Conservation (phyloP, 441 rosid species). For the Breynia disticha region DNA sequence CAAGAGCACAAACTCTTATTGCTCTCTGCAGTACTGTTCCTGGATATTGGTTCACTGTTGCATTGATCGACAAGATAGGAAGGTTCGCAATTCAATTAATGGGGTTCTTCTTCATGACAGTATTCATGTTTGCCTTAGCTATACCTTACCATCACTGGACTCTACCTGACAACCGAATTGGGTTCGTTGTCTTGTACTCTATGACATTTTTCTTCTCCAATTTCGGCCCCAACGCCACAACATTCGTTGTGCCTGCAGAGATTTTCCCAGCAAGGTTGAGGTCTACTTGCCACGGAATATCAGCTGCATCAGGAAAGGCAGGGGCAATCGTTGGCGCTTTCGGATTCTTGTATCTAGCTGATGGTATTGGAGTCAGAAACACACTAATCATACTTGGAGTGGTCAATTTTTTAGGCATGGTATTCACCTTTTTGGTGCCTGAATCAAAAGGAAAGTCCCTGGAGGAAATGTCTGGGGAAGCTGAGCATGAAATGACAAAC, state of each 20-base stretch:
- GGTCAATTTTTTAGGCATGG: conserved; percentile 36
- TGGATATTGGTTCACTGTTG: conserved; percentile 71
- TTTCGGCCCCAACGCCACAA: conserved; percentile 73
- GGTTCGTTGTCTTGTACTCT: conserved; percentile 50
- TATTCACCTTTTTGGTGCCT: conserved; percentile 57
- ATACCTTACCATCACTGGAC: conserved; percentile 70
- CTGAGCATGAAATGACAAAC: conserved; percentile 20
- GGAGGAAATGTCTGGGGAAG: conserved; percentile 60
- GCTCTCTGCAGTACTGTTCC: conserved; percentile 71
- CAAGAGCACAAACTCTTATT: conserved; percentile 60
- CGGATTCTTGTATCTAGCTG: conserved; percentile 53
- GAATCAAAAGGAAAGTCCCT: conserved; percentile 68
- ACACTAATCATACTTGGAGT: conserved; percentile 48
- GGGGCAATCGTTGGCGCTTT: conserved; percentile 73
- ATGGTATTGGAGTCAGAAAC: conserved; percentile 54
- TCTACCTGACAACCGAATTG: conserved; percentile 41
- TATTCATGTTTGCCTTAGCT: conserved; percentile 62
- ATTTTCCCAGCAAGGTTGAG: too few species aligned
- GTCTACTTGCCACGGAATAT: conserved; percentile 77
- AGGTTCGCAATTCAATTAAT: too few species aligned
- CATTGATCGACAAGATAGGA: conserved; percentile 47
- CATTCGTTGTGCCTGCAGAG: conserved; percentile 73
- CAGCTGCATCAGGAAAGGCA: conserved; percentile 59
- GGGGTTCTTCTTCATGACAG: conserved; percentile 81
- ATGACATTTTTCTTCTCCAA: conserved; percentile 71